Base-by-base conservation (phyloP, 768 basidiomycete species). In the Pleurotus citrinopileatus region DNA sequence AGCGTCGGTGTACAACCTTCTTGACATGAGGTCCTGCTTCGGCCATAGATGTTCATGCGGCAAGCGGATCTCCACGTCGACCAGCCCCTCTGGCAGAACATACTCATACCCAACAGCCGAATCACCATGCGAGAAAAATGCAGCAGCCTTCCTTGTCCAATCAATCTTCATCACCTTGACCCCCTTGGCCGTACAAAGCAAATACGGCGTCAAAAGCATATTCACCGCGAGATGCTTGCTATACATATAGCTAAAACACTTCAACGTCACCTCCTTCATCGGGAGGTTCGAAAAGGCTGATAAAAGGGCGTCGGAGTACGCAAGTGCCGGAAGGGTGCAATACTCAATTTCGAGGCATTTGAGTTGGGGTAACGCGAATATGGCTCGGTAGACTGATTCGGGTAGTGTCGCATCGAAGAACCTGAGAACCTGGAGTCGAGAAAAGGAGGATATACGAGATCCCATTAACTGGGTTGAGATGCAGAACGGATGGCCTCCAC, bases 131-230 rank as follows among this genome's bases (percentile, higher is more conserved):
- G 64, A 64, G 60, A 75, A 70, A 15, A 60, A 65, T 7, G 56
- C 48, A 4, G 75, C 68, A 40, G 72, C 69, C 17, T 71, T 72
- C 1, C 57, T 23, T 2, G 68, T 72, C 62, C 68, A 73, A 60
- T 79, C 77, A 44, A 79, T 66, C 43, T 70, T 71, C n/a, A 80
- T 63, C n/a, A 66, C 63, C 12, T 67, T 70, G 17, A 80, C 67
- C 2, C 66, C 64, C 9, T 63, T 59, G 0, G 68, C 75, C 28
- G 68, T 66, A 19, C 67, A 72, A 34, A 78, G 71, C 20, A 59
- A 55, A 37, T 51, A 71, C 58, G 6, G 62, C 53, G 47, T 64
- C 57, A 5, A 58, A n/a, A 34, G 32, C 52, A 38, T 53, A 53
- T 37, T 50, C 62, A 6, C 54, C 55, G 42, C 26, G 27, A 17